These are phyloP conservation scores for Skeletonema menzelii DNA, from an alignment of 108 stramenopile species.

Conservation along the genomic window DNA sequence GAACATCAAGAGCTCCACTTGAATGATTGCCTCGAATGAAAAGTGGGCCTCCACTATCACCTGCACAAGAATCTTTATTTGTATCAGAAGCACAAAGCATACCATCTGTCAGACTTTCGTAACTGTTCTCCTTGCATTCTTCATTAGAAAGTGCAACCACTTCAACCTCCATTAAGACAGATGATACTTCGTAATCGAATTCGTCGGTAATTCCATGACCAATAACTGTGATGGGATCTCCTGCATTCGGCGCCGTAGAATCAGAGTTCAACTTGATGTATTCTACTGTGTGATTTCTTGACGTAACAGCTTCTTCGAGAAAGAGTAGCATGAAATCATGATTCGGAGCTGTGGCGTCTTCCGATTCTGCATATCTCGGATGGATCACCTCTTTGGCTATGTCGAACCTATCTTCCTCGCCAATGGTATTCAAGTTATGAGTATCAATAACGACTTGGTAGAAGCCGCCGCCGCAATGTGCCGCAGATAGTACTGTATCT, in stretches of 20 bases:
- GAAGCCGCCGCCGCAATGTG: constrained; percentile 41
- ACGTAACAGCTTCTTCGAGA: neutral
- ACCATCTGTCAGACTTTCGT: constrained; percentile 36
- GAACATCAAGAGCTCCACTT: too few species aligned
- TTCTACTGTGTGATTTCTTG: neutral
- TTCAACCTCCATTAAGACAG: neutral
- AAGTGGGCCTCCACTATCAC: too few species aligned
- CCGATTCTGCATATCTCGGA: neutral
- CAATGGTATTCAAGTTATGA: neutral
- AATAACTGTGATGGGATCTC: constrained; percentile 1
- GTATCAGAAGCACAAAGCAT: constrained; percentile 55
- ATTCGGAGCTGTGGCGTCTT: constrained; percentile 21
- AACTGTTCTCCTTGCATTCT: constrained; percentile 6
- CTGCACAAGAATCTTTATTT: constrained; percentile 41
- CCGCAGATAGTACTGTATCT: constrained; percentile 57
- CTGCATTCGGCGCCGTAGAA: neutral
- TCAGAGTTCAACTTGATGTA: constrained; percentile 2
- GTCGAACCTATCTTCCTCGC: neutral
- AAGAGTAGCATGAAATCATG: constrained; percentile 5
- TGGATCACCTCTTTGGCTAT: neutral
- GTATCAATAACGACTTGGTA: neutral
- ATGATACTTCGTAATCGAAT: neutral
- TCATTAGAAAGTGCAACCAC: neutral
- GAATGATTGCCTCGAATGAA: too few species aligned
- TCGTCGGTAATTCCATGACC: constrained; percentile 12